Conservation (phyloP, 1,284 basidiomycete genomes). For the Puccinia hordei region DNA sequence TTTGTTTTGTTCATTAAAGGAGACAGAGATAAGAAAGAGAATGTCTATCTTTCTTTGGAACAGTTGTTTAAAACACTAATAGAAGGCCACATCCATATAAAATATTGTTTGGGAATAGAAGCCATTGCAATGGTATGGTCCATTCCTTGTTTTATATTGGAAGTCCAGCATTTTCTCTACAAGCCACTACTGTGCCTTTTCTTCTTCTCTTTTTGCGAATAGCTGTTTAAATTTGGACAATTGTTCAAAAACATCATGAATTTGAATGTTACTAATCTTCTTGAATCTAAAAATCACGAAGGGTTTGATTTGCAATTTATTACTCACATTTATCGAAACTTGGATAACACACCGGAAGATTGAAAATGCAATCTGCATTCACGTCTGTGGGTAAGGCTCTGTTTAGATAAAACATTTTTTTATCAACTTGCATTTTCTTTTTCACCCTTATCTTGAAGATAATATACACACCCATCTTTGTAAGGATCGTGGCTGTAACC, state of each 20-base stretch:
- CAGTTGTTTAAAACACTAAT: not conserved
- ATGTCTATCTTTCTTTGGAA: not conserved
- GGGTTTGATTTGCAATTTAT: too few relatives aligned
- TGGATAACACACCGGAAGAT: slow-evolving; percentile 30
- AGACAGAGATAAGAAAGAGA: too few relatives aligned
- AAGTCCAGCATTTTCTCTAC: slow-evolving; percentile 9
- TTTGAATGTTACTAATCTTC: not conserved
- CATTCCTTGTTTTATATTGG: not conserved
- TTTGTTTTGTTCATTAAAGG: too few relatives aligned
- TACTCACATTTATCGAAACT: slow-evolving; percentile 6
- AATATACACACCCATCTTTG: slow-evolving; percentile 13
- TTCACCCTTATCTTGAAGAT: not conserved
- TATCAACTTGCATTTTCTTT: not conserved
- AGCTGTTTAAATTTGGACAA: not conserved
- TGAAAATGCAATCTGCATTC: slow-evolving; percentile 36
- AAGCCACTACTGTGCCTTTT: slow-evolving; percentile 6
- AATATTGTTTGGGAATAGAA: too few relatives aligned
- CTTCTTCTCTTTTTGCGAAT: slow-evolving; percentile 19
- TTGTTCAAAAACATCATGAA: not conserved
- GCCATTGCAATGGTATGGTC: too few relatives aligned
- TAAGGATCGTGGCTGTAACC: slow-evolving; percentile 41
- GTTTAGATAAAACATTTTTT: not conserved
- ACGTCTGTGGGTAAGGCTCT: slow-evolving; percentile 9
- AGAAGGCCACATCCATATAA: too few relatives aligned
- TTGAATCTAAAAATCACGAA: too few relatives aligned